Evolutionary conservation across 2,329 filamentous ascomycete species (phyloP), one percentile per base, ranked within the genome.

Genomic region (Alternaria triticina): DNA sequence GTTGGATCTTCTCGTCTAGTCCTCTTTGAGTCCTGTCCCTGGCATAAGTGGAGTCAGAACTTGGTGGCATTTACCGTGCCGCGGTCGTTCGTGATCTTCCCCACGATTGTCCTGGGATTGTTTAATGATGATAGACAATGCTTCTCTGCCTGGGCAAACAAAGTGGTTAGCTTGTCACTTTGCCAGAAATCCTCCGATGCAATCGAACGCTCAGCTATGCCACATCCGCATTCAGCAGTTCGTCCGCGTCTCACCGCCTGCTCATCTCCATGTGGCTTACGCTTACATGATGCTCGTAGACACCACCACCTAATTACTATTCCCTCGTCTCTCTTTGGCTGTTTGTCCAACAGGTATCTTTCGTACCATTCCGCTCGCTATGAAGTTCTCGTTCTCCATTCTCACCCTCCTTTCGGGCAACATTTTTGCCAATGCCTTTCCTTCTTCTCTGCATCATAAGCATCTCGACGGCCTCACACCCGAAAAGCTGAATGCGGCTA

Each of bases 351-450:
- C 57, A 28, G 27, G 17, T 44, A 20, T 40, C 30, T 60, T 30
- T 46, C 33, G 36, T n/a, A 46, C 23, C 36, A 22, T 49, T 36
- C 36, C 57, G 25, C 47, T 57, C 61, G 51, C 49, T 25, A 73
- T 73, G 71, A 73, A 65, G 45, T 55, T 68, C 17, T 62, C 56
- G 12, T 47, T 54, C 45, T 46, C 58, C 9, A 33, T 72, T 47
- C 30, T 68, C 20, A 52, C 59, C 11, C 56, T 73, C 11, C 65
- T 57, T 23, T 65, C 59, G 9, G 54, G 52, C 28, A 47, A 13
- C 20, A 25, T 20, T 22, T 23, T 58, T n/a, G 62, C 62, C 28
- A 33, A 69, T 49, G 65, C 65, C 17, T 71, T 72, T 46, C 71
- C 71, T 22, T 36, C 70, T 17, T 27, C 70, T 23, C 40, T 65